A percentile compares a stretch with the other conserved stretches of the same genome.
These are phyloP conservation scores for Lophiotrema nucula DNA, from an alignment of 495 filamentous ascomycete genomes.

Conservation along the genomic window DNA sequence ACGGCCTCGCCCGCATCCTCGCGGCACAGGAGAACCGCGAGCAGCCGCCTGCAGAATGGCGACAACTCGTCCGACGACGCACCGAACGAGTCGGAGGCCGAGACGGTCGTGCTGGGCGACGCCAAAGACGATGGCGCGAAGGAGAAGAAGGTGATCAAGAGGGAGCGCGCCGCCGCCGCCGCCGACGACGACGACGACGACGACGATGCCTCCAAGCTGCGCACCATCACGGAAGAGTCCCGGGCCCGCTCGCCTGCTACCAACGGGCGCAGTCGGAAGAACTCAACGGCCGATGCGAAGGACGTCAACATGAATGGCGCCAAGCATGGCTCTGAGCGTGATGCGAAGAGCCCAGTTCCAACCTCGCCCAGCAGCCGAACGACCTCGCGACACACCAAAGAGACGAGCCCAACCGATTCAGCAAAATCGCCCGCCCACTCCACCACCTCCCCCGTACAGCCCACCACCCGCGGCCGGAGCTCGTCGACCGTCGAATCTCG, in stretches of 20 bases:
- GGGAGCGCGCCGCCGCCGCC: too few relatives aligned
- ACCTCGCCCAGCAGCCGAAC: constrained; percentile 30
- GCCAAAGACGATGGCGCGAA: background rate
- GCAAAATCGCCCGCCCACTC: constrained; percentile 18
- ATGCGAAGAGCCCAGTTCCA: constrained; percentile 30
- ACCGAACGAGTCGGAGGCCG: constrained; percentile 34
- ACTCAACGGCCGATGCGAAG: constrained; percentile 12
- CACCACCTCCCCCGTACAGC: constrained; percentile 16
- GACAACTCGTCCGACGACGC: constrained; percentile 21
- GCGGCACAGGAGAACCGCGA: background rate
- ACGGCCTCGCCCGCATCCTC: constrained; percentile 15
- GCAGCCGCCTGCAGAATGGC: constrained; percentile 21
- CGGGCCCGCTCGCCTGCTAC: constrained; percentile 12
- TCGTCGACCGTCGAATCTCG: constrained; percentile 25
- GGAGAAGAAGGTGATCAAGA: constrained; percentile 26
- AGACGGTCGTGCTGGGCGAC: constrained; percentile 33
- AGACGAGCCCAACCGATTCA: constrained; percentile 28
- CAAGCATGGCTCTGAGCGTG: constrained; percentile 28
- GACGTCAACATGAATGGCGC: constrained; percentile 26
- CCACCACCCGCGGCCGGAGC: constrained; percentile 30
- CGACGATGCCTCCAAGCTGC: constrained; percentile 4
- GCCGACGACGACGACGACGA: too few relatives aligned
- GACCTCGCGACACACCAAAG: constrained; percentile 23
- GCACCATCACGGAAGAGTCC: constrained; percentile 9
- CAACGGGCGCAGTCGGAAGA: constrained; percentile 18